Percentiles rank a stretch among this genome's conserved stretches.
Conservation (phyloP, 1,139 yeast species). For the Candida sp. region DNA sequence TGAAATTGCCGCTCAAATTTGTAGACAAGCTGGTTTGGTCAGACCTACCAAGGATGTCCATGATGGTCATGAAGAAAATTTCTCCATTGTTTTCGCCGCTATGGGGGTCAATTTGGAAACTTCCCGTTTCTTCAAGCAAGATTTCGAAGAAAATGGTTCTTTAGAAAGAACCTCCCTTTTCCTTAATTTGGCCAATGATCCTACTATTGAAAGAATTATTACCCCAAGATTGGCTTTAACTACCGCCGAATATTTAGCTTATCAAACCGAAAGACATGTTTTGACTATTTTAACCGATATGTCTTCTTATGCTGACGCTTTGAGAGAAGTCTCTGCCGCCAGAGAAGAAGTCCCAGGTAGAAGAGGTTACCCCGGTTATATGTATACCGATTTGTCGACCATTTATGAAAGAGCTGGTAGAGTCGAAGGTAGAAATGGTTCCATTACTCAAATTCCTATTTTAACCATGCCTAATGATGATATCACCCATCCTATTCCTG, state of each 20-base stretch:
- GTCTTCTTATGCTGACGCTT: conserved; percentile 99
- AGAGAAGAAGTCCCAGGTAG: conserved; percentile 99
- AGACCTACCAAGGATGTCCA: conserved; percentile 99
- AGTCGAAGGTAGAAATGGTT: conserved; percentile 99
- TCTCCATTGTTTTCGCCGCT: conserved; percentile 98
- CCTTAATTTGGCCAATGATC: conserved; percentile 97
- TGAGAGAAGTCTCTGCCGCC: conserved; percentile 99
- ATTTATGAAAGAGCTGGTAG: conserved; percentile 99
- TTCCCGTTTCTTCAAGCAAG: conserved; percentile 77
- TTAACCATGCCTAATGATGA: conserved; percentile 99
- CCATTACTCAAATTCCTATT: conserved; percentile 98
- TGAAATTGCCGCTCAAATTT: conserved; percentile 99
- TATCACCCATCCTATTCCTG: conserved; percentile 99
- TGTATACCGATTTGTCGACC: conserved; percentile 99
- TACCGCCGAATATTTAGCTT: conserved; percentile 97
- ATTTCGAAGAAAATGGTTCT: conserved; percentile 98
- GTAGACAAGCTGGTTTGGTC: conserved; percentile 99
- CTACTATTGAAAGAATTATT: conserved; percentile 98
- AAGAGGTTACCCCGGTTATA: conserved; percentile 99
- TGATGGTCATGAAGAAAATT: conserved; percentile 99
- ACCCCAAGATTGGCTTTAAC: conserved; percentile 99
- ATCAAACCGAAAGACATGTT: conserved; percentile 99
- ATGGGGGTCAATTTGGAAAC: conserved; percentile 52
- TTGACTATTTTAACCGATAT: conserved; percentile 97
- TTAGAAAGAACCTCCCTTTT: conserved; percentile 96